phyloP scores from a whole-genome alignment of 202 grass and related monocot genomes.

The Cymbopogon flexuosus region DNA sequence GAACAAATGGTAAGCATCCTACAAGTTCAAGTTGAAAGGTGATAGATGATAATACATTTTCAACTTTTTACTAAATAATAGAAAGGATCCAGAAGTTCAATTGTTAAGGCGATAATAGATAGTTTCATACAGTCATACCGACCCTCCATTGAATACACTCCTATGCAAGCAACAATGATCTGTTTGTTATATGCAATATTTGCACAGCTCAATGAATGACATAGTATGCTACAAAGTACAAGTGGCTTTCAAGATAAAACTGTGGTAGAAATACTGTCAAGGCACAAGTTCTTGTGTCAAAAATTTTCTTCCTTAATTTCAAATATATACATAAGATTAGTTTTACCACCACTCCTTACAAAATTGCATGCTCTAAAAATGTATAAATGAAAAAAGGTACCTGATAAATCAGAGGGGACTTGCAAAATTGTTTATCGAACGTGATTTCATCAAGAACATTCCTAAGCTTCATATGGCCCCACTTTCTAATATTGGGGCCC shows the following conservation, averaged over 20 bases:
- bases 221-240: background rate
- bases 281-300: conserved; percentile 1
- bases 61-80: background rate
- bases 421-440: conserved; percentile 79
- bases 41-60: conserved; percentile 1
- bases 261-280: background rate
- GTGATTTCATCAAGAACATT: conserved; percentile 64
- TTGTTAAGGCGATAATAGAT: background rate
- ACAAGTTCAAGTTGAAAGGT: background rate
- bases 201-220: background rate
- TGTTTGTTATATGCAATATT: background rate
- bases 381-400: conserved; percentile 34
- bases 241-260: background rate
- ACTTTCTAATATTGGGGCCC: conserved; percentile 69
- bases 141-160: background rate
- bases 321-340: background rate
- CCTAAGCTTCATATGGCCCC: conserved; percentile 93
- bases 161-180: background rate
- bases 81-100: background rate
- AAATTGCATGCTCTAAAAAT: conserved; percentile 14
- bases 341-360: background rate
- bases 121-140: background rate
- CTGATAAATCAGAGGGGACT: conserved; percentile 94
- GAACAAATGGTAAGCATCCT: conserved; percentile 8
- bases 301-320: conserved; percentile 8